These are phyloP conservation scores for Zopfia rhizophila DNA, from an alignment of 2,329 filamentous ascomycete genomes.

Conservation along the genomic window DNA sequence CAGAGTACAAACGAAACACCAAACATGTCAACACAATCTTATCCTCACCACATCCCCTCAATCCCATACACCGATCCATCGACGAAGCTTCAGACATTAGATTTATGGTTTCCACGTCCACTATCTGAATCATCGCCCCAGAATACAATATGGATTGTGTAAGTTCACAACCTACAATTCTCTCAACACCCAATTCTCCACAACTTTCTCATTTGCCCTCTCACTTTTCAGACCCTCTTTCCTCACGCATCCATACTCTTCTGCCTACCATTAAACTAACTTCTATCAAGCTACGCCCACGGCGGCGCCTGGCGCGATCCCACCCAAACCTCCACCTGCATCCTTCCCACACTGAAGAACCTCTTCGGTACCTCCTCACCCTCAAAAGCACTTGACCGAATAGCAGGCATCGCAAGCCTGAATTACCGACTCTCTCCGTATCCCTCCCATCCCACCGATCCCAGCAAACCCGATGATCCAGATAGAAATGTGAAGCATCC, in stretches of 20 bases:
- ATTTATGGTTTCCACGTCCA: conserved; percentile 54
- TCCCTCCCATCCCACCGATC: conserved; percentile 55
- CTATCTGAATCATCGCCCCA: conserved; percentile 27
- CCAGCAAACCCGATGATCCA: conserved; percentile 58
- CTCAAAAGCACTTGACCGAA: conserved; percentile 25
- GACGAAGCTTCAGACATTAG: conserved; percentile 53
- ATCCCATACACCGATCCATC: conserved; percentile 40
- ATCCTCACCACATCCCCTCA: conserved; percentile 27
- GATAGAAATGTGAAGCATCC: conserved; percentile 66
- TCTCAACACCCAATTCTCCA: conserved; percentile 5
- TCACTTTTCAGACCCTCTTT: conserved; percentile 12
- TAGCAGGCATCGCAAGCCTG: conserved; percentile 72
- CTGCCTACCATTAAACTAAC: not conserved
- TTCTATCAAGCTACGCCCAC: conserved; percentile 54
- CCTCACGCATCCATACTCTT: not conserved
- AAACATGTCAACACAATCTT: conserved; percentile 4
- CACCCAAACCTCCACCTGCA: conserved; percentile 47
- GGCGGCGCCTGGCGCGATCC: conserved; percentile 63
- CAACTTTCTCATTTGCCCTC: conserved; percentile 17
- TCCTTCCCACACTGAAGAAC: conserved; percentile 50
- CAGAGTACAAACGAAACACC: too few species aligned
- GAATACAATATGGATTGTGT: conserved; percentile 49
- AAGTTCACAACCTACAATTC: conserved; percentile 19
- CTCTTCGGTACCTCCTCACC: conserved; percentile 38
- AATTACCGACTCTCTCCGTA: conserved; percentile 72